These are phyloP conservation scores for Salvia rosmarinus DNA, from an alignment of 257 asterid species.

Conservation along the genomic window DNA sequence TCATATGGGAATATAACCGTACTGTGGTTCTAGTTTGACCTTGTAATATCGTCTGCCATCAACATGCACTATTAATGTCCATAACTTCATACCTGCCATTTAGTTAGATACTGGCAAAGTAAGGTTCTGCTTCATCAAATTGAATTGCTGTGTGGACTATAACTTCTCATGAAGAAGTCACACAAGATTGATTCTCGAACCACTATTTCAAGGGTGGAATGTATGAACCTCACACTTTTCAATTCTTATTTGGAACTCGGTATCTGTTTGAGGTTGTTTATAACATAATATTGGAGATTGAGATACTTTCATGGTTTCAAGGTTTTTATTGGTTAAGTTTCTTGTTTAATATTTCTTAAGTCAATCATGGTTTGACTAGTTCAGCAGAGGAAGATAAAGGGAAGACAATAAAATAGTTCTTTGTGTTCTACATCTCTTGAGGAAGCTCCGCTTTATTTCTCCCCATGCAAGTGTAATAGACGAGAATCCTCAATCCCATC, in stretches of 20 bases:
- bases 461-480: background rate
- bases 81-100: conserved; percentile 2
- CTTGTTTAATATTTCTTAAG: background rate
- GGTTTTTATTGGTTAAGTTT: background rate
- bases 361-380: background rate
- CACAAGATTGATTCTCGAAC: background rate
- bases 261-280: background rate
- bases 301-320: background rate
- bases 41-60: background rate
- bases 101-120: background rate
- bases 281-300: background rate
- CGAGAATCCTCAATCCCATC: background rate
- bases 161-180: conserved; percentile 7
- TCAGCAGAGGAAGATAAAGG: background rate
- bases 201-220: conserved; percentile 2
- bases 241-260: background rate
- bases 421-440: conserved; percentile 2
- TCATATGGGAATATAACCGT: background rate
- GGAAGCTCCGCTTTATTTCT: background rate
- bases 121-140: conserved; percentile 9
- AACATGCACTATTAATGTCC: conserved; percentile 1
- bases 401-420: background rate
- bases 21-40: conserved; percentile 19
- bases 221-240: conserved; percentile 1
- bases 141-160: background rate